These are phyloP conservation scores for Orbilia ellipsospora DNA, from an alignment of 2,329 filamentous ascomycete species.

Conservation along the genomic window DNA sequence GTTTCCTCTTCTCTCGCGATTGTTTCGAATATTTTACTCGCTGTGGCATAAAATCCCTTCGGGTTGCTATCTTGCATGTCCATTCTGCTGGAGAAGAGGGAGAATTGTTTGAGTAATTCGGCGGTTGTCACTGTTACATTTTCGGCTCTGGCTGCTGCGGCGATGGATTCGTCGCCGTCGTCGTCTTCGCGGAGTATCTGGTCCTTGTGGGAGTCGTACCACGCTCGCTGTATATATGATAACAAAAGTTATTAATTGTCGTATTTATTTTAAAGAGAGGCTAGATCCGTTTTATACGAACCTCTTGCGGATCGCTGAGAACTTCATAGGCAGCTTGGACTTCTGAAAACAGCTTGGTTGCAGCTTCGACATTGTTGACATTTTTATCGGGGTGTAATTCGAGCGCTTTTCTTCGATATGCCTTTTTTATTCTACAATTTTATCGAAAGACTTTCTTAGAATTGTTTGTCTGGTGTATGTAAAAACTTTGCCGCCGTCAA, in stretches of 20 bases:
- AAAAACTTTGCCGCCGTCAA: not conserved
- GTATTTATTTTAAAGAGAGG: too few relatives aligned
- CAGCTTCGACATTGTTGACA: constrained; percentile 81
- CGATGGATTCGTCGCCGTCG: constrained; percentile 54
- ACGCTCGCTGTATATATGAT: constrained; percentile 70
- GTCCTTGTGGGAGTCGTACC: constrained; percentile 95
- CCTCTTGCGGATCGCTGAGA: constrained; percentile 91
- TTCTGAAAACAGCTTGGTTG: constrained; percentile 88
- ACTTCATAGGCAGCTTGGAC: constrained; percentile 94
- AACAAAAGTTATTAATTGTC: not conserved
- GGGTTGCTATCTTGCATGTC: constrained; percentile 65
- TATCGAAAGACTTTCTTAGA: not conserved
- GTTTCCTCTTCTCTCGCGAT: constrained; percentile 82
- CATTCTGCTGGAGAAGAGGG: constrained; percentile 55
- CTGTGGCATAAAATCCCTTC: constrained; percentile 83
- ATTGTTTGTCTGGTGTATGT: not conserved
- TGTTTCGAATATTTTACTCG: constrained; percentile 80
- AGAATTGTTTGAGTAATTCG: constrained; percentile 72
- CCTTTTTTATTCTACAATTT: constrained; percentile 81
- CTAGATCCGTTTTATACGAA: not conserved
- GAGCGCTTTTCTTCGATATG: constrained; percentile 88
- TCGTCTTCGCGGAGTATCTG: constrained; percentile 79
- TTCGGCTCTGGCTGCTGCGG: constrained; percentile 68
- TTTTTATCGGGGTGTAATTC: constrained; percentile 97
- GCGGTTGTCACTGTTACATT: constrained; percentile 79